Percentiles rank a stretch among this genome's conserved stretches.
These are phyloP conservation scores for Plasmodiophora brassicae DNA, from an alignment of 208 protist genomes.

Conservation along the genomic window DNA sequence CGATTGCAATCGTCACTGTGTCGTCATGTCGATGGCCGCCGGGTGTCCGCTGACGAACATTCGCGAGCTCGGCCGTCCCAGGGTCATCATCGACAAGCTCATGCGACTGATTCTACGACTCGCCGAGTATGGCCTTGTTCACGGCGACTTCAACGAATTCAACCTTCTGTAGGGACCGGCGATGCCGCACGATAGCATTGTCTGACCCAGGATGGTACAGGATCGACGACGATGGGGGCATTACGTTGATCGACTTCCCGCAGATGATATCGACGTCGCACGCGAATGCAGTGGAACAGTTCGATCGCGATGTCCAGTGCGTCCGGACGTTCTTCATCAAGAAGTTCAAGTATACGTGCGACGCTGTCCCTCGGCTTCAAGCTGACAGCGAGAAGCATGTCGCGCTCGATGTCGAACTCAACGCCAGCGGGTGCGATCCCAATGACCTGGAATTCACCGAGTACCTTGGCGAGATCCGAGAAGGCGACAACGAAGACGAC, in stretches of 20 bases:
- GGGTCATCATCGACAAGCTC: constrained; percentile 71
- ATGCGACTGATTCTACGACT: constrained; percentile 31
- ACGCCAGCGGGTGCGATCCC: neutral
- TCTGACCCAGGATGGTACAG: too few relatives aligned
- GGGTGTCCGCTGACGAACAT: constrained; percentile 40
- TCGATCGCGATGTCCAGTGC: constrained; percentile 94
- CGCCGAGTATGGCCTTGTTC: constrained; percentile 80
- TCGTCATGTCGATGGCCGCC: constrained; percentile 86
- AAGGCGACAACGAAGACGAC: too few relatives aligned
- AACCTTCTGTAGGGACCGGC: constrained; percentile 85
- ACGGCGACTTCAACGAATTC: constrained; percentile 99
- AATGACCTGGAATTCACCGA: too few relatives aligned
- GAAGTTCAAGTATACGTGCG: neutral
- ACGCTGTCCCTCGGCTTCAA: neutral
- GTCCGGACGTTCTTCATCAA: constrained; percentile 82
- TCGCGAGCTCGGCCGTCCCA: constrained; percentile 78
- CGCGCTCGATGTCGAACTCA: neutral
- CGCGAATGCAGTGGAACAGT: constrained; percentile 62
- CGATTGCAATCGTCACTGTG: constrained; percentile 92
- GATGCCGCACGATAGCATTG: too few relatives aligned
- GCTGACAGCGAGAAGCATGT: neutral
- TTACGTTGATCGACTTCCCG: constrained; percentile 98
- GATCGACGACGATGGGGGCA: neutral
- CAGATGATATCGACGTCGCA: constrained; percentile 91
- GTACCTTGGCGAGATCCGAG: too few relatives aligned